Base-by-base conservation (phyloP, 2,329 filamentous ascomycete species). In the Clonostachys byssicola region DNA sequence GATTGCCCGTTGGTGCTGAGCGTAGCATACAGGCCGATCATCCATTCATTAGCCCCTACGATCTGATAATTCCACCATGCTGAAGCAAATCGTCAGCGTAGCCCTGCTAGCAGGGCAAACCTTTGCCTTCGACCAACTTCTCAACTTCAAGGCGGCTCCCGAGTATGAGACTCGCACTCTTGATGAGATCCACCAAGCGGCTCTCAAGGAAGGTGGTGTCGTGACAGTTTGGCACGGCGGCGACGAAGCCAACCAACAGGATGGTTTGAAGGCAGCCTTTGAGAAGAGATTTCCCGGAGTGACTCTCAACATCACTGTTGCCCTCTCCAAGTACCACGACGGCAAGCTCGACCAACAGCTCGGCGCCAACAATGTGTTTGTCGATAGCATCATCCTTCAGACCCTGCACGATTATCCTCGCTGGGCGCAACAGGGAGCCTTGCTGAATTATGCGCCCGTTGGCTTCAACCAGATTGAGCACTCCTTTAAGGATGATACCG, bases 151-250 rank as follows among this genome's bases (percentile, higher is more conserved):
- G 17, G 43, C 49, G 14, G 47, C 52, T 33, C 46, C 64, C 23
- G 18, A 34, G 42, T 16, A 33, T n/a, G 75, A 79, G 45, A 77
- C 62, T 12, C 67, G 75, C 17, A 68, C 67, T 2, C 52, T 80
- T 2, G 73, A 78, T n/a, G 64, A 96, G 73, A 64, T 95, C 91
- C 50, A 92, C 72, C 52, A 99, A 78, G 67, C 97, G 90, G 60
- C 90, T 88, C 61, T 95, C 89, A 62, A 64, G 2, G 77, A 80
- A 42, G 68, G 70, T 5, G 68, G 66, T 3, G 57, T 67, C 2
- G 64, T 78, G 4, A 76, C 70, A 0, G 47, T 71, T 5, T 75
- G 70, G 70, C 72, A 73, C 39, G 74, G 74, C 3, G 75, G 74
- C n/a, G 73, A 76, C 35, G 71, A 76, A 48, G 52, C 52, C 30